Base-by-base conservation (phyloP, 306 rosid genomes). In the Macrotyloma uniflorum region DNA sequence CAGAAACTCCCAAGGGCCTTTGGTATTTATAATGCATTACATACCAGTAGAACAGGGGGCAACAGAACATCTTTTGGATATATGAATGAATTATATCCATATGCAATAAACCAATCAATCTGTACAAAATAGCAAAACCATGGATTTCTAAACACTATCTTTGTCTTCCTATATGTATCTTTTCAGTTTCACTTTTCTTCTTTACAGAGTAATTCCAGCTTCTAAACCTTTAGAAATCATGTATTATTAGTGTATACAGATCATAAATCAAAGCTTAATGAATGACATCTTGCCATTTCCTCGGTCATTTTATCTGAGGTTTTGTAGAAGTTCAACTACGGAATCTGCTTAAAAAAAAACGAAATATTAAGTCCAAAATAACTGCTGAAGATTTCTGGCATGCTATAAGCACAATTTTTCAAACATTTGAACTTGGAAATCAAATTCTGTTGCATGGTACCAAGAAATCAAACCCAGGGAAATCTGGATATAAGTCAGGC, bases 171-270 rank as follows among this genome's bases (percentile, higher is more conserved):
- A 77, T 79, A 61, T 80, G 83, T 88, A 84, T 73, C 79, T 73
- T 75, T 64, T 55, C 83, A 72, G 47, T 59, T 74, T 70, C 83
- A 72, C 51, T 47, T 74, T 70, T 82, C 88, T 77, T 87, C 85
- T 90, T 84, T 87, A 85, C 85, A 85, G 83, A 82, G 84, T 63
- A 81, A 86, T 70, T 83, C 80, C 87, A 73, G 75, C 83, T 63
- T 75, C 86, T 79, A 86, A 77, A 57, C 81, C 82, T 58, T 84
- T 51, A 72, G 83, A 88, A 83, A 71, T 66, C 82, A 20, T 0
- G 19, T 42, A 30, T 42, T 42, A 30, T 42, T 67, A 55, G 40
- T 77, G 71, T 77, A 72, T 45, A 78, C 73, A 80, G 87, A 80
- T 36, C 30, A 77, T 70, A 46, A 82, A 53, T 77, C 76, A 70